A percentile compares a stretch with the other conserved stretches of the same genome.
Conservation (phyloP, 805 yeast species). For the Teunomyces cretensis region DNA sequence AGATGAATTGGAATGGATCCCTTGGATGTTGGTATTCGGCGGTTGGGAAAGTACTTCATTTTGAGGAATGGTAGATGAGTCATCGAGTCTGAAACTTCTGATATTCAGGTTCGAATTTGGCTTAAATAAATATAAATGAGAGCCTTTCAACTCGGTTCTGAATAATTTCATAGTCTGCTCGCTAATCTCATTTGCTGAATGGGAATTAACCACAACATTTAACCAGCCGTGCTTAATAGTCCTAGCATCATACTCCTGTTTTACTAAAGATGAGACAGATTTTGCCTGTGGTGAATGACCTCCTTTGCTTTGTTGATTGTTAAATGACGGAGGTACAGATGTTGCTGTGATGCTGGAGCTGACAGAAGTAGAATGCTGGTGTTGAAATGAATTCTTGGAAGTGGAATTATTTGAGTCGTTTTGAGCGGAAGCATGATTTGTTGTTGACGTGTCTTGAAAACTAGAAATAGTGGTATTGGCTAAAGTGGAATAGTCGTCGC, state of each 20-base stretch:
- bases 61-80: background rate
- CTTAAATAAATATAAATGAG: constrained; percentile 60
- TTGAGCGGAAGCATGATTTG: background rate
- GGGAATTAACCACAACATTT: constrained; percentile 35
- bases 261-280: constrained; percentile 19
- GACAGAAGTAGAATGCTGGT: constrained; percentile 6
- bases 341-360: constrained; percentile 6
- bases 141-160: constrained; percentile 70
- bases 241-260: constrained; percentile 33
- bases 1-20: background rate
- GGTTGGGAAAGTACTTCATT: constrained; percentile 2
- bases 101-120: constrained; percentile 49
- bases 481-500: constrained; percentile 12
- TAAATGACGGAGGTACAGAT: background rate
- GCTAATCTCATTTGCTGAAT: constrained; percentile 29
- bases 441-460: constrained; percentile 3
- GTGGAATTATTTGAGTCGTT: background rate
- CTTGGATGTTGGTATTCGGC: constrained; percentile 1
- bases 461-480: constrained; percentile 6
- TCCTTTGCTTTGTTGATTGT: background rate
- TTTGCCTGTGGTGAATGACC: constrained; percentile 5
- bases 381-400: background rate
- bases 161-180: constrained; percentile 46
- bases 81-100: constrained; percentile 26
- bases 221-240: constrained; percentile 36